Percentiles rank a stretch among this genome's conserved stretches.
phyloP scores from a whole-genome alignment of 306 rosid species.

The Cicer bijugum region DNA sequence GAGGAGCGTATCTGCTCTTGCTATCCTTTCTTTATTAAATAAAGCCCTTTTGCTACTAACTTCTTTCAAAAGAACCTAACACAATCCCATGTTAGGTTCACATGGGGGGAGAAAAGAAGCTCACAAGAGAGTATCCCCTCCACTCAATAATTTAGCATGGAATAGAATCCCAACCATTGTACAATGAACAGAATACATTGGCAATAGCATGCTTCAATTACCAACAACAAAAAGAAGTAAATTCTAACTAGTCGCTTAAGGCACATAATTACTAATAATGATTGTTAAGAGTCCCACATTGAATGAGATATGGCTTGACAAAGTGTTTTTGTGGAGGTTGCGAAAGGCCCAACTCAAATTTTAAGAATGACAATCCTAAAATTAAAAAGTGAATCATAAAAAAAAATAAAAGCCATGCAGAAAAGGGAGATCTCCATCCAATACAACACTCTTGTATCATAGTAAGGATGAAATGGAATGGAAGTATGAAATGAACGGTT shows the following conservation, averaged over 20 bases:
- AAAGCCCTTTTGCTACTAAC: too few species aligned
- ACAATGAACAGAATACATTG: conserved; percentile 21
- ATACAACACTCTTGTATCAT: background rate
- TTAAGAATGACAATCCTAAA: background rate
- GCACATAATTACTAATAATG: conserved; percentile 21
- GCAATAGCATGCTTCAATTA: conserved; percentile 13
- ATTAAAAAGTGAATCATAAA: background rate
- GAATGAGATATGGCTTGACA: too few species aligned
- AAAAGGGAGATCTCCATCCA: background rate
- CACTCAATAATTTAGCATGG: conserved; percentile 24
- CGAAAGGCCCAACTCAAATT: too few species aligned
- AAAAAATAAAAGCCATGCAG: conserved; percentile 4
- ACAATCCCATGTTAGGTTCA: conserved; percentile 2
- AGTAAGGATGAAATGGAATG: conserved; percentile 29
- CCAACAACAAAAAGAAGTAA: conserved; percentile 19
- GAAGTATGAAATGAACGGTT: conserved; percentile 12
- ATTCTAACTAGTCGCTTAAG: conserved; percentile 4
- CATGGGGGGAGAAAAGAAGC: too few species aligned
- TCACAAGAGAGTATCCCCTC: background rate
- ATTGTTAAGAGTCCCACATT: background rate
- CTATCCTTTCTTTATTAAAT: too few species aligned
- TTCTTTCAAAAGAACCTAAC: too few species aligned
- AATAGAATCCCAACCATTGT: conserved; percentile 9
- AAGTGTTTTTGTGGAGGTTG: too few species aligned
- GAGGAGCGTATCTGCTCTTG: too few species aligned